Percentiles rank a stretch among this genome's conserved stretches.
Conservation (phyloP, 345 rosid species). For the Cochlearia excelsa region DNA sequence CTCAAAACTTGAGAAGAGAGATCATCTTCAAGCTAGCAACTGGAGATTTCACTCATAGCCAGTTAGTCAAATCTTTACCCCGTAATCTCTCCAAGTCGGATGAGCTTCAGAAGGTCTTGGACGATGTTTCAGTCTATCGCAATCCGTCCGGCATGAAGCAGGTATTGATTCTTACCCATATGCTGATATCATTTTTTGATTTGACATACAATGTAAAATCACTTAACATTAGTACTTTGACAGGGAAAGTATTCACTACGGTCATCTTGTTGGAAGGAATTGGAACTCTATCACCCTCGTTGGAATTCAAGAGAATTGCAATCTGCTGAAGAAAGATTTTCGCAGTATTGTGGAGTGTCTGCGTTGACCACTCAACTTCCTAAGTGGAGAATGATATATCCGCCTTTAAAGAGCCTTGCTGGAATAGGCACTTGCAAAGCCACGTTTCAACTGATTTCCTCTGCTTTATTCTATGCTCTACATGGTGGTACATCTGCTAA, state of each 20-base stretch:
- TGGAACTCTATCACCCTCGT: slow-evolving; percentile 90
- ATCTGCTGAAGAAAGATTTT: slow-evolving; percentile 91
- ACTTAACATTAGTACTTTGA: slow-evolving; percentile 30
- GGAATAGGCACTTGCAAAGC: slow-evolving; percentile 72
- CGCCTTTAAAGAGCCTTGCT: slow-evolving; percentile 67
- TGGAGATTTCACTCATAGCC: slow-evolving; percentile 95
- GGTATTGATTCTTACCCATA: slow-evolving; percentile 47
- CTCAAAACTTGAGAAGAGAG: slow-evolving; percentile 87
- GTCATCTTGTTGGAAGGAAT: slow-evolving; percentile 80
- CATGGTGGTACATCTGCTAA: slow-evolving; percentile 53
- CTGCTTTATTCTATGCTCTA: slow-evolving; percentile 72
- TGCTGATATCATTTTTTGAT: slow-evolving; percentile 18
- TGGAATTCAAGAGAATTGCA: slow-evolving; percentile 89
- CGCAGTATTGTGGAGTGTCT: slow-evolving; percentile 62
- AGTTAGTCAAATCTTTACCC: slow-evolving; percentile 75
- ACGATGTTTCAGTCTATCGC: slow-evolving; percentile 61
- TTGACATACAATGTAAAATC: slow-evolving; percentile 23
- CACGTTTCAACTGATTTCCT: slow-evolving; percentile 62
- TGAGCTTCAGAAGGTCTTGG: slow-evolving; percentile 74
- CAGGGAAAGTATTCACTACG: slow-evolving; percentile 87
- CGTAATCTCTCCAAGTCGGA: slow-evolving; percentile 77
- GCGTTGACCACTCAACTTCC: slow-evolving; percentile 86
- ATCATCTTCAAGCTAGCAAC: slow-evolving; percentile 75
- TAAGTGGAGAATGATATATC: slow-evolving; percentile 70
- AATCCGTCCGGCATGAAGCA: slow-evolving; percentile 90